Evolutionary conservation across 2,329 filamentous ascomycete genomes (phyloP), one percentile per base, ranked within the genome.

Genomic region (Myriangium duriaei): DNA sequence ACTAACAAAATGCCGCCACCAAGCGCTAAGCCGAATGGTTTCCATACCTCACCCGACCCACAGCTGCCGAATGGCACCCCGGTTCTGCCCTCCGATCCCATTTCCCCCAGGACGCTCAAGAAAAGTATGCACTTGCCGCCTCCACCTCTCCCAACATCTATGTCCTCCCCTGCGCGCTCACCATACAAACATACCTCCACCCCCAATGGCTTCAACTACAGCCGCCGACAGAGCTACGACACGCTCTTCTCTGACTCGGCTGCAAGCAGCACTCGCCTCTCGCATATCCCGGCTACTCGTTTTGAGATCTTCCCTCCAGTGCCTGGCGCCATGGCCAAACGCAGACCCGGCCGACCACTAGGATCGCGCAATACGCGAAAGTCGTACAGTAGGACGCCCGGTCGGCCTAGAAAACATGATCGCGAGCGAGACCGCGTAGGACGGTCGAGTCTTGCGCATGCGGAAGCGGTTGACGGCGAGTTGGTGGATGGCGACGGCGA

Each of bases 261-360:
- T 12, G 32, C 36, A n/a, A 39, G 36, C 30, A 39, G 36, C 11
- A 33, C 29, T n/a, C 29, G 29, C 2, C 36, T 39, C 1, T 39
- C 36, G 4, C 36, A 42, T 35, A 80, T 91, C 16, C 81, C 81
- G 2, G 65, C 76, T 0, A 75, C 67, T 2, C 73, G 83, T 21
- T 92, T 85, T 55, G 79, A 86, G 49, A 74, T 91, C 29, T 88
- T 82, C 50, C 84, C 84, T 6, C 73, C 79, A 0, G 60, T 81
- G 6, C 71, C 71, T 13, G 71, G 71, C 21, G 57, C 60, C 44
- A 37, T 42, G 11, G 44, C 49, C 5, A 58, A 53, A 39, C 50
- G 55, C 28, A 49, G 52, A 12, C 48, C 56, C 10, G 53, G 53
- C 14, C 45, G 55, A 14, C 43, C 47, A n/a, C 34, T 47, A 15